These are phyloP conservation scores for Capsella bursapastoris DNA, from an alignment of 345 rosid genomes.

Conservation along the genomic window DNA sequence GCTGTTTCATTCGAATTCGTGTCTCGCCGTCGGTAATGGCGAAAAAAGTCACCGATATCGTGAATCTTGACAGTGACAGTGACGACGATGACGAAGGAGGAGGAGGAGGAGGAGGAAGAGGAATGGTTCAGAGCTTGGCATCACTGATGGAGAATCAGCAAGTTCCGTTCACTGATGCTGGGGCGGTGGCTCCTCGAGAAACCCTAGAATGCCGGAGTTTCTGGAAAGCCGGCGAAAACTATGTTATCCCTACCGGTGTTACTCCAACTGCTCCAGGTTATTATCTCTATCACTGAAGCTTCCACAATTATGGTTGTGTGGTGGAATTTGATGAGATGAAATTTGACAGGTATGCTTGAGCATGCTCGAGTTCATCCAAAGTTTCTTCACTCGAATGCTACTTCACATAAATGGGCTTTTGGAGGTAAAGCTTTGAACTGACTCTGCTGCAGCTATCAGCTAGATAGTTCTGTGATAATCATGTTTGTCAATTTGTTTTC, in stretches of 20 bases:
- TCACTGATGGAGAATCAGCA: constrained; percentile 29
- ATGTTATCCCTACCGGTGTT: constrained; percentile 44
- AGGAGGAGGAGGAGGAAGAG: constrained; percentile 7
- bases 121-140: constrained; percentile 11
- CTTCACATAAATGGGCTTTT: constrained; percentile 99
- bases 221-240: constrained; percentile 81
- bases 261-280: constrained; percentile 1
- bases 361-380: constrained; percentile 95
- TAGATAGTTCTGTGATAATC: not conserved
- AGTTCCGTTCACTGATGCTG: constrained; percentile 27
- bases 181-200: constrained; percentile 38
- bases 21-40: not conserved
- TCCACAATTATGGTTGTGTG: not conserved
- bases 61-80: constrained; percentile 54
- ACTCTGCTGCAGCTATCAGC: not conserved
- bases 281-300: not conserved
- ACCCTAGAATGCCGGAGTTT: constrained; percentile 66
- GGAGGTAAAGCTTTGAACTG: constrained; percentile 58
- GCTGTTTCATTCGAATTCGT: not conserved
- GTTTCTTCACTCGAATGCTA: constrained; percentile 97
- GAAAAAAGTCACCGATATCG: constrained; percentile 38
- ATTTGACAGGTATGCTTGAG: constrained; percentile 62
- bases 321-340: not conserved
- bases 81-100: constrained; percentile 47
- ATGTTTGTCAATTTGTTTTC: no score